A percentile compares a stretch with the other conserved stretches of the same genome.
Conservation (phyloP, 2,329 filamentous ascomycete species). For the Diplocarpon rosae region DNA sequence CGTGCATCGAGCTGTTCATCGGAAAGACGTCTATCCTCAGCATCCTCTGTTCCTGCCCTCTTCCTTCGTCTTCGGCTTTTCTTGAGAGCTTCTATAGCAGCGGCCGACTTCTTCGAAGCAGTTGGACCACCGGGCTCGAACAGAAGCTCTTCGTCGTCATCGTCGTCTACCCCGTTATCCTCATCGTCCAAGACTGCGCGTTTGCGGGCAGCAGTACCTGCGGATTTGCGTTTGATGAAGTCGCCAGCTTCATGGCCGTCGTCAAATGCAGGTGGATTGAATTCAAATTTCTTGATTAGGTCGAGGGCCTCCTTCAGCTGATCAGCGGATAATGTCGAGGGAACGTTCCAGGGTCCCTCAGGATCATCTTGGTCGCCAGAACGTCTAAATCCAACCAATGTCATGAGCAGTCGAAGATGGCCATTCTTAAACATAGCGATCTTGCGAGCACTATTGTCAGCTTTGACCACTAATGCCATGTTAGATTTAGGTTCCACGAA, state of each 20-base stretch:
- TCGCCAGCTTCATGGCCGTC: constrained; percentile 59
- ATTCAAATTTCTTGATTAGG: constrained; percentile 66
- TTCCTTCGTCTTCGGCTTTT: constrained; percentile 41
- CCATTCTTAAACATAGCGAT: constrained; percentile 81
- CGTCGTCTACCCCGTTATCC: constrained; percentile 45
- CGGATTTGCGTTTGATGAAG: constrained; percentile 60
- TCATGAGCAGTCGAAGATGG: constrained; percentile 76
- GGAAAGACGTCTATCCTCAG: constrained; percentile 30
- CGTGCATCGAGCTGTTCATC: constrained; percentile 52
- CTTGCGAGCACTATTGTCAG: constrained; percentile 55
- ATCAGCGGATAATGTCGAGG: constrained; percentile 50
- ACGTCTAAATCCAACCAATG: constrained; percentile 58
- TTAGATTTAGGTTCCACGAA: constrained; percentile 14
- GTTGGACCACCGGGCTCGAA: constrained; percentile 64
- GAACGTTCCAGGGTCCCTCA: constrained; percentile 70
- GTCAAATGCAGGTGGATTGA: constrained; percentile 66
- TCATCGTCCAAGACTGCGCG: constrained; percentile 61
- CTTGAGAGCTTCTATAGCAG: constrained; percentile 46
- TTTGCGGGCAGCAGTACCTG: constrained; percentile 36
- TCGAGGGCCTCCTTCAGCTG: constrained; percentile 59
- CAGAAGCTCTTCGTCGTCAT: constrained; percentile 39
- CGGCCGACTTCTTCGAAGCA: constrained; percentile 34
- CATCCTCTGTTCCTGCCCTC: constrained; percentile 30
- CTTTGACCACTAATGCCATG: constrained; percentile 18
- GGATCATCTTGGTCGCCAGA: constrained; percentile 49